Conservation (phyloP, 2,329 filamentous ascomycete species). For the Setomelanomma holmii region DNA sequence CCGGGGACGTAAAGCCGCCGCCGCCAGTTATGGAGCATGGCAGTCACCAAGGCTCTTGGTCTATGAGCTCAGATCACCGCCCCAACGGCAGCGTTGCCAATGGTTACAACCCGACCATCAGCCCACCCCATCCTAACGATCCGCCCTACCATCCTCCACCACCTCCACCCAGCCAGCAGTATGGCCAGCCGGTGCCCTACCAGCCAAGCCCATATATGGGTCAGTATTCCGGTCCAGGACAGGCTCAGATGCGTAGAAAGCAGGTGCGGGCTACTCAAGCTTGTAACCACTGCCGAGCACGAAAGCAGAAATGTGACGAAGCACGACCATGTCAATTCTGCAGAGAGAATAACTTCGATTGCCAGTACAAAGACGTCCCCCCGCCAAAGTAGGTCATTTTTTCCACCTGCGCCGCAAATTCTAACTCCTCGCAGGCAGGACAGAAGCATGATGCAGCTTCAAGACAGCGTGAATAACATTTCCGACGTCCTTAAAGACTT, state of each 20-base stretch:
- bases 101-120: constrained; percentile 41
- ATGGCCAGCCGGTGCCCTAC: constrained; percentile 38
- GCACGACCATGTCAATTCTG: constrained; percentile 64
- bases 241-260: constrained; percentile 40
- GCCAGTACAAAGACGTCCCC: constrained; percentile 88
- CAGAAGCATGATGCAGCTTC: constrained; percentile 59
- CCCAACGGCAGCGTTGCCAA: constrained; percentile 42
- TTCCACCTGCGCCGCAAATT: too few species aligned
- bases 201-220: constrained; percentile 37
- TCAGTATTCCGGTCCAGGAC: constrained; percentile 32
- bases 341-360: constrained; percentile 82
- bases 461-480: constrained; percentile 53
- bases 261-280: constrained; percentile 63
- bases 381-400: constrained; percentile 77
- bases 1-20: constrained; percentile 34
- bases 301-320: constrained; percentile 53
- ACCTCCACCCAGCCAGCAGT: constrained; percentile 35
- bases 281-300: constrained; percentile 62
- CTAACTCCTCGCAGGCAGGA: constrained; percentile 50
- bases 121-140: constrained; percentile 38
- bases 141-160: constrained; percentile 41
- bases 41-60: constrained; percentile 40
- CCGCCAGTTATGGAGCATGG: constrained; percentile 49
- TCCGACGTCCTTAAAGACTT: constrained; percentile 38
- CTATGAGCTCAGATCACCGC: constrained; percentile 41